Evolutionary conservation across 2,329 filamentous ascomycete species (phyloP).

Genomic region (Ascochyta fabae): DNA sequence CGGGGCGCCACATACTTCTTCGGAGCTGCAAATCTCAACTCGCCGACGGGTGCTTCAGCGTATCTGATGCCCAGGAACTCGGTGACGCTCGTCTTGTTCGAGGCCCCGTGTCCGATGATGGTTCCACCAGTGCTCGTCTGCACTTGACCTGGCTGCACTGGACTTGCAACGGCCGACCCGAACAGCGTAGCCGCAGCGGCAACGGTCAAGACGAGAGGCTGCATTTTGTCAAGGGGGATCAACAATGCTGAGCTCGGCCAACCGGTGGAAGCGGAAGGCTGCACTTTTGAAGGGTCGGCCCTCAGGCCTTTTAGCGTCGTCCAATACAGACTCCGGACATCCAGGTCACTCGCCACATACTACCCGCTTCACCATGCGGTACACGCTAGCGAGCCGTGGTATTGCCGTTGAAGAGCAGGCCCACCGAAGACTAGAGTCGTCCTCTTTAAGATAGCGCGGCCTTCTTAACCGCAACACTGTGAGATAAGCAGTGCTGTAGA

Average conservation of each 20-base stretch:
- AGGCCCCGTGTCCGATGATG: conserved; percentile 41
- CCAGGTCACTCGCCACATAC: conserved; percentile 1
- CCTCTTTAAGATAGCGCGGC: no score
- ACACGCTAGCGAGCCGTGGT: background rate
- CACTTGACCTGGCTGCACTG: conserved; percentile 14
- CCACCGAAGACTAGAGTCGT: background rate
- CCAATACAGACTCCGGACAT: conserved; percentile 1
- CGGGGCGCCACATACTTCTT: conserved; percentile 32
- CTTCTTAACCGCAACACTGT: no score
- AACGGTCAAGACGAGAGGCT: conserved; percentile 16
- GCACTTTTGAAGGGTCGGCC: conserved; percentile 10
- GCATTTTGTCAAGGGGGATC: conserved; percentile 23
- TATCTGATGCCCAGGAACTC: conserved; percentile 49
- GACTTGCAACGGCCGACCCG: conserved; percentile 13
- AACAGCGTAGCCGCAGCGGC: conserved; percentile 20
- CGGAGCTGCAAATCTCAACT: conserved; percentile 43
- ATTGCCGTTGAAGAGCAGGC: background rate
- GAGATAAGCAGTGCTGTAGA: no score
- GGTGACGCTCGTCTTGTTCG: conserved; percentile 28
- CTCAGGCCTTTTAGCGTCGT: background rate
- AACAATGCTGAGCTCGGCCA: conserved; percentile 6
- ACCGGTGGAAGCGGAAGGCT: conserved; percentile 3
- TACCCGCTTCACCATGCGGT: background rate
- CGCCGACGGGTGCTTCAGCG: conserved; percentile 42
- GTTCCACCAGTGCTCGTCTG: conserved; percentile 39